Evolutionary conservation across 2,329 filamentous ascomycete genomes (phyloP).

Genomic region (Aspergillus melleus): DNA sequence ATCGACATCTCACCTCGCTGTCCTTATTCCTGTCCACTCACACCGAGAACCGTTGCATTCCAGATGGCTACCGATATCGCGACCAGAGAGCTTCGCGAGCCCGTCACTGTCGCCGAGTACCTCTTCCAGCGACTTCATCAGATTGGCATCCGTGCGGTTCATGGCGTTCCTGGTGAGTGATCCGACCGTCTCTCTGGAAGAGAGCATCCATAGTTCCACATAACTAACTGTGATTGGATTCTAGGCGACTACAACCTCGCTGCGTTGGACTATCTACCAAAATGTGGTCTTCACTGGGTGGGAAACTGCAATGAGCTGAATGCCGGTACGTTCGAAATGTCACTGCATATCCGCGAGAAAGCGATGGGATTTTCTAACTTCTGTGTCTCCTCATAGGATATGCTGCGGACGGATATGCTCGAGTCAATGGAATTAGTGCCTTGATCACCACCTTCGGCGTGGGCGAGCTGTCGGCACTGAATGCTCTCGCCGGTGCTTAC

Average conservation of each 20-base stretch:
- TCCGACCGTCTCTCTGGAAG: constrained; percentile 18
- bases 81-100: constrained; percentile 44
- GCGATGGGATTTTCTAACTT: not conserved
- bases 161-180: constrained; percentile 55
- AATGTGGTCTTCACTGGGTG: constrained; percentile 57
- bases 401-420: constrained; percentile 77
- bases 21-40: not conserved
- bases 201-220: not conserved
- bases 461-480: constrained; percentile 66
- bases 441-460: constrained; percentile 76
- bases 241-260: constrained; percentile 67
- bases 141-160: constrained; percentile 50
- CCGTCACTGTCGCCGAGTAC: constrained; percentile 50
- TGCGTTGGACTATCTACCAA: constrained; percentile 59
- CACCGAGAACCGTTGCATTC: not conserved
- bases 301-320: constrained; percentile 65
- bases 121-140: constrained; percentile 51
- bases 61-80: constrained; percentile 44
- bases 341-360: not conserved
- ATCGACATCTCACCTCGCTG: not conserved
- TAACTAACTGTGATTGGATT: not conserved
- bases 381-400: constrained; percentile 52
- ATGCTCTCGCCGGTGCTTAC: constrained; percentile 72
- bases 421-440: constrained; percentile 69
- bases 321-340: constrained; percentile 43